A percentile compares a stretch with the other conserved stretches of the same genome.
These are phyloP conservation scores for Penicillium hordei DNA, from an alignment of 2,329 filamentous ascomycete species.

Conservation along the genomic window DNA sequence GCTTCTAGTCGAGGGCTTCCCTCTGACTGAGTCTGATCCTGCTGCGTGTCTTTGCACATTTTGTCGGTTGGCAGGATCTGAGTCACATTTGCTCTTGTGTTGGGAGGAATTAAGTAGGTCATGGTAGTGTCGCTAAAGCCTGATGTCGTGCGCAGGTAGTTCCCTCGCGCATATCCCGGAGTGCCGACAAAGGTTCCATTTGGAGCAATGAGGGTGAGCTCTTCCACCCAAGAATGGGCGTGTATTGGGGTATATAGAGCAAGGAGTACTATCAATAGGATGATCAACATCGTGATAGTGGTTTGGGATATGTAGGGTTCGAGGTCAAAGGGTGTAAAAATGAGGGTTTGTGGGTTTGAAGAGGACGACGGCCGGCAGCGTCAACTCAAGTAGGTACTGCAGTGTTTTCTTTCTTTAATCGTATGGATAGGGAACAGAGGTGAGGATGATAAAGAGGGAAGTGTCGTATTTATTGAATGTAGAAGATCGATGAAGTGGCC, in stretches of 20 bases:
- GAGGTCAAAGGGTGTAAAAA: neutral
- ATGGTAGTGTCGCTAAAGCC: slow-evolving; percentile 60
- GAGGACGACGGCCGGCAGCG: slow-evolving; percentile 11
- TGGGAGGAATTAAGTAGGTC: slow-evolving; percentile 62
- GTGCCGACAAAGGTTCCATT: slow-evolving; percentile 72
- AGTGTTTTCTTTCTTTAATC: slow-evolving; percentile 1
- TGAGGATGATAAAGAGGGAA: neutral
- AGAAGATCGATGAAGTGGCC: neutral
- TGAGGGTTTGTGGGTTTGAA: slow-evolving; percentile 5
- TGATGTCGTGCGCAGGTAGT: slow-evolving; percentile 57
- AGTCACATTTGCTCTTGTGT: slow-evolving; percentile 51
- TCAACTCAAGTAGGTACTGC: neutral
- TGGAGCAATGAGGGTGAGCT: slow-evolving; percentile 66
- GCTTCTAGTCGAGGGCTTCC: slow-evolving; percentile 63
- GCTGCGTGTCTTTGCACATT: slow-evolving; percentile 66
- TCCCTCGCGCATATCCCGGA: slow-evolving; percentile 74
- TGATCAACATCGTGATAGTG: slow-evolving; percentile 4
- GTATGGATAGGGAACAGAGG: neutral
- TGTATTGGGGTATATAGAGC: slow-evolving; percentile 28
- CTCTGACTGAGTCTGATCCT: slow-evolving; percentile 57
- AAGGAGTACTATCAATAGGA: slow-evolving; percentile 22
- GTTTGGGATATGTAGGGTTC: neutral
- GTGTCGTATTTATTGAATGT: slow-evolving; percentile 1
- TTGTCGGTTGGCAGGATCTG: slow-evolving; percentile 51
- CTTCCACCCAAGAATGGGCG: slow-evolving; percentile 82